Evolutionary conservation across 352 stramenopile species (phyloP).

Genomic region (Phytopythium cucurbitacearum): DNA sequence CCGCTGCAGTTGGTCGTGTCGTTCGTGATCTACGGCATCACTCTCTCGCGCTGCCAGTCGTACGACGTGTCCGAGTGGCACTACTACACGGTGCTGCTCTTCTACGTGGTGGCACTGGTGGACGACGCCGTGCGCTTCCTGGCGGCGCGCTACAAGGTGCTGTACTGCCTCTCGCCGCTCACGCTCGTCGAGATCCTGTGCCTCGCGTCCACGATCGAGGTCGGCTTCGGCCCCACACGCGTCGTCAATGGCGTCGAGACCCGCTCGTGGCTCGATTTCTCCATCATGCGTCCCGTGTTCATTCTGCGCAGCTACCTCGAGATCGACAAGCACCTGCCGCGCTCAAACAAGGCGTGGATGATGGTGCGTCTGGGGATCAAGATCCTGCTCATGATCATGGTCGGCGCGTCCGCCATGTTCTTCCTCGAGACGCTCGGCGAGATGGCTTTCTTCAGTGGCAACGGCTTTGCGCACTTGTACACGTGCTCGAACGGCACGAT

Average conservation of each 20-base stretch:
- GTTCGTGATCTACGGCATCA: slow-evolving; percentile 62
- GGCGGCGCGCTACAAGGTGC: slow-evolving; percentile 72
- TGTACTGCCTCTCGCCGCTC: slow-evolving; percentile 70
- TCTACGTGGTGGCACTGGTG: slow-evolving; percentile 59
- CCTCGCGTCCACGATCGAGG: slow-evolving; percentile 65
- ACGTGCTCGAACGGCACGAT: slow-evolving; percentile 57
- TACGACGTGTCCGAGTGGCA: slow-evolving; percentile 62
- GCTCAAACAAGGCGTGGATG: slow-evolving; percentile 75
- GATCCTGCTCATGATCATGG: slow-evolving; percentile 81
- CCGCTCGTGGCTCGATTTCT: slow-evolving; percentile 83
- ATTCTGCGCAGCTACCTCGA: slow-evolving; percentile 80
- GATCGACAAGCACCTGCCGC: slow-evolving; percentile 75
- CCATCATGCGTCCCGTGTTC: slow-evolving; percentile 78
- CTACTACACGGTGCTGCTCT: slow-evolving; percentile 60
- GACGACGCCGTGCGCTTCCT: slow-evolving; percentile 78
- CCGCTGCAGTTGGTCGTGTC: slow-evolving; percentile 76
- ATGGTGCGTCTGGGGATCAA: slow-evolving; percentile 74
- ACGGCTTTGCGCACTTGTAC: slow-evolving; percentile 83
- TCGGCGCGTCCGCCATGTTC: slow-evolving; percentile 78
- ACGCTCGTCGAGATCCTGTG: slow-evolving; percentile 74
- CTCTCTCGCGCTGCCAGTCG: slow-evolving; percentile 62
- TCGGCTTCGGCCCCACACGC: slow-evolving; percentile 70
- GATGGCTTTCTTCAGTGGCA: slow-evolving; percentile 69
- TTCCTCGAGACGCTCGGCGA: slow-evolving; percentile 87
- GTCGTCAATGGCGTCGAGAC: slow-evolving; percentile 46